Conservation (phyloP, 345 rosid species). For the Carallia pectinifolia region DNA sequence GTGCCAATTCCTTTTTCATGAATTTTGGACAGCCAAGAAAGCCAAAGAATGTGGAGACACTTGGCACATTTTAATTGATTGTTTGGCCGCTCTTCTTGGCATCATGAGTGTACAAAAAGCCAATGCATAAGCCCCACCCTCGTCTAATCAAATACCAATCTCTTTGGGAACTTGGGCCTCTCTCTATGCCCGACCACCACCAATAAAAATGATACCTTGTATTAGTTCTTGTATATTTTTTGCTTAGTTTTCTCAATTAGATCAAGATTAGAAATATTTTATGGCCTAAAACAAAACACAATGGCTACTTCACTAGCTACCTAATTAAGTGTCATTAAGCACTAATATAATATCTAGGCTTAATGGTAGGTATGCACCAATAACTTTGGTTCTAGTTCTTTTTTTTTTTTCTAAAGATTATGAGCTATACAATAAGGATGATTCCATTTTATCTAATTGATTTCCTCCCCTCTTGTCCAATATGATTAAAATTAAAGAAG, state of each 20-base stretch:
- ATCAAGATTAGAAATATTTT: too few species aligned
- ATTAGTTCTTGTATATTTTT: slow-evolving; percentile 6
- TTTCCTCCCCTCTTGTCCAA: too few species aligned
- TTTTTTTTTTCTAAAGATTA: too few species aligned
- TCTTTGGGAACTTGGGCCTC: slow-evolving; percentile 98
- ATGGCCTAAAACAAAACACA: too few species aligned
- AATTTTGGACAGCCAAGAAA: background rate
- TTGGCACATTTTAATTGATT: slow-evolving; percentile 38
- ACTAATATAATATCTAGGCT: too few species aligned
- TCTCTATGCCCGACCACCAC: slow-evolving; percentile 37
- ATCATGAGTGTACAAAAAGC: slow-evolving; percentile 39
- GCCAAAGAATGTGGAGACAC: slow-evolving; percentile 25
- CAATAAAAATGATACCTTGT: slow-evolving; percentile 29
- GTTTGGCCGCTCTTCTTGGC: slow-evolving; percentile 40
- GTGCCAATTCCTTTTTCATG: slow-evolving; percentile 20
- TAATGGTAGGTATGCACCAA: too few species aligned
- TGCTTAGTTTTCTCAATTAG: background rate
- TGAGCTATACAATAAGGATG: too few species aligned
- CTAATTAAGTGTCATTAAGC: too few species aligned
- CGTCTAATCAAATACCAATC: slow-evolving; percentile 55
- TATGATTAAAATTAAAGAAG: too few species aligned
- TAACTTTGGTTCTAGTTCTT: too few species aligned
- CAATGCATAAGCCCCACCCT: slow-evolving; percentile 40
- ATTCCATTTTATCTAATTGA: too few species aligned
- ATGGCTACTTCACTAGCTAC: too few species aligned